A percentile compares a stretch with the other conserved stretches of the same genome.
Evolutionary conservation across 208 protist genomes (phyloP).

Genomic region (Wallacemonas sp.): DNA sequence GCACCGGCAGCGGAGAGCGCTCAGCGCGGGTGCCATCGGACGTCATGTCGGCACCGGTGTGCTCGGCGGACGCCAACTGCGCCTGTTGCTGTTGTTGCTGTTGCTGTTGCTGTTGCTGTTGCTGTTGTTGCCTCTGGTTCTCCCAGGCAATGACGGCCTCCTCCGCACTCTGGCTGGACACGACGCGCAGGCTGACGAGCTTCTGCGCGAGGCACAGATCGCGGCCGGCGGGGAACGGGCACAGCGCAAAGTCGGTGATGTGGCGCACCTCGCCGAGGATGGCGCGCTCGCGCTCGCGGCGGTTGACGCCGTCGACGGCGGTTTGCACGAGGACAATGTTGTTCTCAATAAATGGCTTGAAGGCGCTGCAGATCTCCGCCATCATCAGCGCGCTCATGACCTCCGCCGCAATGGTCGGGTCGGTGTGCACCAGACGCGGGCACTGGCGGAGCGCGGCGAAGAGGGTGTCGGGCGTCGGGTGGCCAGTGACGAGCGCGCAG

Average conservation of each 20-base stretch:
- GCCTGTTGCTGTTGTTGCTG: too few species aligned
- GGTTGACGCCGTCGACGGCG: slow-evolving; percentile 54
- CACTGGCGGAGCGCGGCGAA: slow-evolving; percentile 55
- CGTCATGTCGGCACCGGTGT: too few species aligned
- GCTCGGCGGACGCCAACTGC: too few species aligned
- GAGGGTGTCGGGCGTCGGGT: slow-evolving; percentile 31
- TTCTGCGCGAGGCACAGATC: slow-evolving; percentile 43
- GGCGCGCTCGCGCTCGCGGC: slow-evolving; percentile 40
- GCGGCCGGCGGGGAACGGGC: slow-evolving; percentile 23
- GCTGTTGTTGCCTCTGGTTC: too few species aligned
- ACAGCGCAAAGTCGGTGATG: slow-evolving; percentile 30
- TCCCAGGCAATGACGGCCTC: not conserved
- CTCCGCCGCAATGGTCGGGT: slow-evolving; percentile 59
- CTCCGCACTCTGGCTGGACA: slow-evolving; percentile 61
- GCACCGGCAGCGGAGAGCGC: not conserved
- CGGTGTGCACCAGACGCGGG: slow-evolving; percentile 31
- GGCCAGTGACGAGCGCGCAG: slow-evolving; percentile 42
- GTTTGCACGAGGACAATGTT: slow-evolving; percentile 63
- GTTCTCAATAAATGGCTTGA: slow-evolving; percentile 44
- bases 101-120: too few species aligned
- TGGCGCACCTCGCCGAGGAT: slow-evolving; percentile 64
- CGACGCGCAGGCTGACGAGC: slow-evolving; percentile 37
- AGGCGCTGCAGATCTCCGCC: slow-evolving; percentile 52
- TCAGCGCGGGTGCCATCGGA: too few species aligned
- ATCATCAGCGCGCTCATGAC: slow-evolving; percentile 68